phyloP scores from a whole-genome alignment of 805 yeast genomes.

The Komagataella pseudopastoris region DNA sequence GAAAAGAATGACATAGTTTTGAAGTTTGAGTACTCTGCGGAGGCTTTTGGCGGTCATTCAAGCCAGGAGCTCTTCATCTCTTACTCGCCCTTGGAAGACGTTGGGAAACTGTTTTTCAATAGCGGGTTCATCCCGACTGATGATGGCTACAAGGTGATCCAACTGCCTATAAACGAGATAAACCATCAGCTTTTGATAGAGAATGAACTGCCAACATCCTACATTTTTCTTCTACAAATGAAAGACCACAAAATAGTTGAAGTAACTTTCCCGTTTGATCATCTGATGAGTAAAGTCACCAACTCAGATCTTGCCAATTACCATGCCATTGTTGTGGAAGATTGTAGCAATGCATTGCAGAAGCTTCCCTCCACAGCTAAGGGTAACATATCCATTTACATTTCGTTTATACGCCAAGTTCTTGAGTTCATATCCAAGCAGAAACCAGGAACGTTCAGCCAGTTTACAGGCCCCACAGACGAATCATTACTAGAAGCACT shows the following conservation, averaged over 20 bases:
- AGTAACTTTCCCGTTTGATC: neutral
- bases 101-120: constrained; percentile 21
- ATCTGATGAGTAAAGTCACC: neutral
- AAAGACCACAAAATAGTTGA: neutral
- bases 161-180: neutral
- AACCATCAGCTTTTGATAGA: neutral
- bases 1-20: constrained; percentile 29
- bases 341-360: neutral
- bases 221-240: neutral
- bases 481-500: neutral
- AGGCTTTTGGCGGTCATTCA: neutral
- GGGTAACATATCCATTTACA: neutral
- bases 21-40: constrained; percentile 10
- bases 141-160: neutral
- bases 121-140: constrained; percentile 34
- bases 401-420: neutral
- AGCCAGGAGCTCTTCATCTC: constrained; percentile 26
- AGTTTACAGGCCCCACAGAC: neutral
- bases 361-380: neutral
- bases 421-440: neutral
- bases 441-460: neutral
- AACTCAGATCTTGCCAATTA: neutral
- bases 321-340: neutral
- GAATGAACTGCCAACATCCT: neutral
- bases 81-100: constrained; percentile 30